These are phyloP conservation scores for Kurtzmaniella quercitrusa DNA, from an alignment of 1,139 yeast species.

Conservation along the genomic window DNA sequence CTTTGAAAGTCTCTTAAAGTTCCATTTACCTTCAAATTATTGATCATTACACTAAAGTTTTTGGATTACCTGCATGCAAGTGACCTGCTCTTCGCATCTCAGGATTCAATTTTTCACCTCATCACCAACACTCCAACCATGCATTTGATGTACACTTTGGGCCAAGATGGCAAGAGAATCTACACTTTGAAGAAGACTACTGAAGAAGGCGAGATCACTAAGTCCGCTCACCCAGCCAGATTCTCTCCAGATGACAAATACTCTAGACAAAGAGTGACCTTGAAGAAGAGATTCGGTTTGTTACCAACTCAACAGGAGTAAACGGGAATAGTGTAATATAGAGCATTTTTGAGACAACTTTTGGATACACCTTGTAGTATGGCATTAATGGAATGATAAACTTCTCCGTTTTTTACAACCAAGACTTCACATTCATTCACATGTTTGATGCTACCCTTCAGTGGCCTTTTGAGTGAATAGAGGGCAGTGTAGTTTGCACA, in stretches of 20 bases:
- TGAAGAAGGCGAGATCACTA: constrained; percentile 88
- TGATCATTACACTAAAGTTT: too few relatives aligned
- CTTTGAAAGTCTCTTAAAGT: too few relatives aligned
- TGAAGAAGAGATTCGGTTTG: constrained; percentile 89
- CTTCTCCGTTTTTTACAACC: too few relatives aligned
- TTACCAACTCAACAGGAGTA: constrained; percentile 67
- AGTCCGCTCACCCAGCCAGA: constrained; percentile 99
- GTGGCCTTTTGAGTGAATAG: too few relatives aligned
- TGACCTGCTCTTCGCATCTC: not conserved
- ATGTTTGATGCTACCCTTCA: too few relatives aligned
- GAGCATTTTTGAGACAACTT: not conserved
- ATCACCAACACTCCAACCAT: constrained; percentile 30
- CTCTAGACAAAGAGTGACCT: constrained; percentile 97
- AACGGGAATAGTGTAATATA: not conserved
- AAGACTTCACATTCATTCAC: too few relatives aligned
- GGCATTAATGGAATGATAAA: too few relatives aligned
- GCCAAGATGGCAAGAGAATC: constrained; percentile 90
- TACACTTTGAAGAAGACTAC: constrained; percentile 86
- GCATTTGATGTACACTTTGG: constrained; percentile 99
- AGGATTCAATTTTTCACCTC: not conserved
- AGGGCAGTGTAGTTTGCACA: too few relatives aligned
- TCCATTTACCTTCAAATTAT: too few relatives aligned
- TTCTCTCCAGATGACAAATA: constrained; percentile 99
- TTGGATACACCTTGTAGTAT: too few relatives aligned
- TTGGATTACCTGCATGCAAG: not conserved